These are phyloP conservation scores for Mycena epipterygia DNA, from an alignment of 768 basidiomycete genomes.

Conservation along the genomic window DNA sequence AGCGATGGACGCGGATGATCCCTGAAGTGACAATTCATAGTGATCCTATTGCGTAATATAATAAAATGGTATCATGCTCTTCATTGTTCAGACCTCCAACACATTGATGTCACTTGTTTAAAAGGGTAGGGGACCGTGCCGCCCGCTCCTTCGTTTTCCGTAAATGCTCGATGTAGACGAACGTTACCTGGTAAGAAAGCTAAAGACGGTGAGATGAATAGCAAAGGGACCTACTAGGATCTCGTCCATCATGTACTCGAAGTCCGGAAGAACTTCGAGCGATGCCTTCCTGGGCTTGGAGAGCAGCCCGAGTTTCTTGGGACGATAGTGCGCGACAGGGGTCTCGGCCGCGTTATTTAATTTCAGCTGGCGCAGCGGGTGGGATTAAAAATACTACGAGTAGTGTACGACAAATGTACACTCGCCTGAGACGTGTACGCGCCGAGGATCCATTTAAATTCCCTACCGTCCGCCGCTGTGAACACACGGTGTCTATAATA, in stretches of 20 bases:
- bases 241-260: constrained; percentile 45
- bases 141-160: constrained; percentile 40
- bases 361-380: constrained; percentile 26
- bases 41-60: too few species aligned
- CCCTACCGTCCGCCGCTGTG: constrained; percentile 46
- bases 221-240: constrained; percentile 32
- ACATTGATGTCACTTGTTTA: constrained; percentile 24
- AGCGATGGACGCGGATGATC: too few species aligned
- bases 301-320: constrained; percentile 24
- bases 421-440: constrained; percentile 37
- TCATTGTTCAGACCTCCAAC: too few species aligned
- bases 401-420: background rate
- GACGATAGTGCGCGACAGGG: constrained; percentile 35
- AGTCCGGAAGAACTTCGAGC: constrained; percentile 44
- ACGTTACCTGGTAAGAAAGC: constrained; percentile 36
- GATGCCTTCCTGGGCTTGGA: constrained; percentile 32
- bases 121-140: constrained; percentile 7
- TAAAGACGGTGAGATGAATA: too few species aligned
- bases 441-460: constrained; percentile 51
- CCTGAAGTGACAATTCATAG: too few species aligned
- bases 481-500: constrained; percentile 48
- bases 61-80: too few species aligned
- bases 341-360: constrained; percentile 38
- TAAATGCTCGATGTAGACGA: constrained; percentile 47
- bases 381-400: background rate